Percentiles rank a stretch among this genome's conserved stretches.
These are phyloP conservation scores for Apiotrichum sp. DNA, from an alignment of 1,284 basidiomycete species.

Conservation along the genomic window DNA sequence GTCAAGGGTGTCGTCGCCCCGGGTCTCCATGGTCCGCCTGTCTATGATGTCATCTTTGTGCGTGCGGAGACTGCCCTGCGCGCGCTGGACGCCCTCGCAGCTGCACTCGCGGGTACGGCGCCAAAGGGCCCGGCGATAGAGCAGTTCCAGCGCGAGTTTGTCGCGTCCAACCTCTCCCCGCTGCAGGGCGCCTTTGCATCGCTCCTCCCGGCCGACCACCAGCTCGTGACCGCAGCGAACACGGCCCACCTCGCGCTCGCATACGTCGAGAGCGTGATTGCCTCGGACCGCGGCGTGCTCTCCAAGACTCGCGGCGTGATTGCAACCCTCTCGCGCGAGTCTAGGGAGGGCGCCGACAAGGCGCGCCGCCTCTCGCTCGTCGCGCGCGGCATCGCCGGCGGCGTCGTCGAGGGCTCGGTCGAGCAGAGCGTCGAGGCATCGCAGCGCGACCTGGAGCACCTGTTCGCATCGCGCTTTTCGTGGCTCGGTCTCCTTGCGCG, in stretches of 20 bases:
- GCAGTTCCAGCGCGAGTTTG: slow-evolving; percentile 34
- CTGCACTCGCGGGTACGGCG: slow-evolving; percentile 11
- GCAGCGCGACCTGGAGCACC: slow-evolving; percentile 51
- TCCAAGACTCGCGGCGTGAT: slow-evolving; percentile 18
- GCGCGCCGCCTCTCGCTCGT: slow-evolving; percentile 31
- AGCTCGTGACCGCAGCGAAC: slow-evolving; percentile 21
- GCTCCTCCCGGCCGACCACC: slow-evolving; percentile 8
- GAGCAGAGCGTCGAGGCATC: slow-evolving; percentile 52
- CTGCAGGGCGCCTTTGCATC: slow-evolving; percentile 21
- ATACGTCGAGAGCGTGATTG: slow-evolving; percentile 24
- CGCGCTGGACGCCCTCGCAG: slow-evolving; percentile 30
- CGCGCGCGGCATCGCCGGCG: slow-evolving; percentile 30
- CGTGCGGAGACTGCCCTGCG: slow-evolving; percentile 28
- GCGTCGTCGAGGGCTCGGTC: slow-evolving; percentile 51
- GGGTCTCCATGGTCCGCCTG: background rate
- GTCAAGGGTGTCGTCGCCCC: slow-evolving; percentile 8
- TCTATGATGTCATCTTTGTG: slow-evolving; percentile 24
- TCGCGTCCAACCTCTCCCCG: slow-evolving; percentile 32
- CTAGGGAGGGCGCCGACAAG: slow-evolving; percentile 22
- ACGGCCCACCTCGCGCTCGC: slow-evolving; percentile 19
- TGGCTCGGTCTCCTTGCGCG: slow-evolving; percentile 61
- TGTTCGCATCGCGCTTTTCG: slow-evolving; percentile 54
- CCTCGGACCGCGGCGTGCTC: slow-evolving; percentile 20
- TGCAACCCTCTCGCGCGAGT: slow-evolving; percentile 13
- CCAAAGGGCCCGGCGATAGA: slow-evolving; percentile 24